Percentiles rank a stretch among this genome's conserved stretches.
Conservation (phyloP, 2,329 filamentous ascomycete genomes). For the Monosporascus sp. region DNA sequence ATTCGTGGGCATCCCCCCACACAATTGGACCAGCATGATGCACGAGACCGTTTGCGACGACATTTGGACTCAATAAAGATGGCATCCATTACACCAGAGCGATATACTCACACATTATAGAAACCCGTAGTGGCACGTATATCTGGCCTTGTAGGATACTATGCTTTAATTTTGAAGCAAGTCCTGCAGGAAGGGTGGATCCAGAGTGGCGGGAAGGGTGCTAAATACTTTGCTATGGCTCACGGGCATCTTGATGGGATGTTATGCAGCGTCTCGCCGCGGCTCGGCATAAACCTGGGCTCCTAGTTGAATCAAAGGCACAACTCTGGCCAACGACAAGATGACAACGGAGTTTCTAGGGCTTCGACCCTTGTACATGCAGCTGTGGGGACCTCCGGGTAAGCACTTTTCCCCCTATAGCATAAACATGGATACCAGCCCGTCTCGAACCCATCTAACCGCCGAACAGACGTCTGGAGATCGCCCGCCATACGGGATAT, state of each 20-base stretch:
- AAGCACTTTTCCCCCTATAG: conserved; percentile 4
- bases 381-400: conserved; percentile 22
- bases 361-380: conserved; percentile 23
- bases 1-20: conserved; percentile 29
- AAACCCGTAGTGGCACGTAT: conserved; percentile 23
- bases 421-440: too few species aligned
- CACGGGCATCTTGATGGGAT: conserved; percentile 26
- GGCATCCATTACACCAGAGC: conserved; percentile 18
- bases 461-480: too few species aligned
- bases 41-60: conserved; percentile 23
- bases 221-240: conserved; percentile 24
- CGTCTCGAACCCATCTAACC: too few species aligned
- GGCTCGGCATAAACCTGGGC: conserved; percentile 22
- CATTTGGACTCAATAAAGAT: conserved; percentile 22
- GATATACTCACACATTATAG: conserved; percentile 11
- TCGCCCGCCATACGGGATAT: too few species aligned
- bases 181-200: conserved; percentile 22
- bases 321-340: conserved; percentile 27
- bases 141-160: conserved; percentile 26
- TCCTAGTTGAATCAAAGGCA: conserved; percentile 19
- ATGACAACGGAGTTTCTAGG: conserved; percentile 25
- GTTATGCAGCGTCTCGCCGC: conserved; percentile 22
- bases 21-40: conserved; percentile 24
- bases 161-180: conserved; percentile 22
- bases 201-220: conserved; percentile 26